Conservation (phyloP, 495 filamentous ascomycete species). For the Aspergillus homomorphus region DNA sequence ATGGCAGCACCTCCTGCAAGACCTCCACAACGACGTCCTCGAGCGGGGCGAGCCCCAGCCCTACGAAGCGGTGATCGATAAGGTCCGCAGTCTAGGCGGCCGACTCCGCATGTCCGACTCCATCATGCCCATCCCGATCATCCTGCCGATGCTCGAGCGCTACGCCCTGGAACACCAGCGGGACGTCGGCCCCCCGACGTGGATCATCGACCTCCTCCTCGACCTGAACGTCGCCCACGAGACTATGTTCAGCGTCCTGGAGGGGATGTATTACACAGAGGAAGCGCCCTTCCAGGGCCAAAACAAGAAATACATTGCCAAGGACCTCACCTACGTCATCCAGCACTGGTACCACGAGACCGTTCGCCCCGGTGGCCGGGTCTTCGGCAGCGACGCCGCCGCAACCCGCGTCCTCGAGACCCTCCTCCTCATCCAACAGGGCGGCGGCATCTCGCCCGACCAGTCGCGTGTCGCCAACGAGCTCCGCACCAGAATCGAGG, state of each 20-base stretch:
- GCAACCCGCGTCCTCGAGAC: constrained; percentile 46
- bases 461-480: constrained; percentile 32
- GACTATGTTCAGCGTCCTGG: constrained; percentile 70
- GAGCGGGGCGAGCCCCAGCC: constrained; percentile 55
- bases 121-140: constrained; percentile 67
- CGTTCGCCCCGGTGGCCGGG: constrained; percentile 48
- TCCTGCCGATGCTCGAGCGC: constrained; percentile 70
- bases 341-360: constrained; percentile 62
- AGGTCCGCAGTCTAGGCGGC: constrained; percentile 71
- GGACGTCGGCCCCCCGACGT: constrained; percentile 62
- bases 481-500: constrained; percentile 44
- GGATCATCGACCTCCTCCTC: constrained; percentile 80
- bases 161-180: constrained; percentile 73
- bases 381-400: constrained; percentile 53
- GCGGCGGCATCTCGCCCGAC: constrained; percentile 33
- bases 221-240: constrained; percentile 73
- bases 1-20: constrained; percentile 78
- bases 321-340: constrained; percentile 60
- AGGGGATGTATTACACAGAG: constrained; percentile 78
- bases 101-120: constrained; percentile 73
- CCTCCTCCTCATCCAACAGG: constrained; percentile 44
- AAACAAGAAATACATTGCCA: constrained; percentile 56
- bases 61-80: constrained; percentile 74
- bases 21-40: constrained; percentile 62
- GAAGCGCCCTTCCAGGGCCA: constrained; percentile 76